Base-by-base conservation (phyloP, 108 stramenopile genomes). In the Cylindrotheca closterium region DNA sequence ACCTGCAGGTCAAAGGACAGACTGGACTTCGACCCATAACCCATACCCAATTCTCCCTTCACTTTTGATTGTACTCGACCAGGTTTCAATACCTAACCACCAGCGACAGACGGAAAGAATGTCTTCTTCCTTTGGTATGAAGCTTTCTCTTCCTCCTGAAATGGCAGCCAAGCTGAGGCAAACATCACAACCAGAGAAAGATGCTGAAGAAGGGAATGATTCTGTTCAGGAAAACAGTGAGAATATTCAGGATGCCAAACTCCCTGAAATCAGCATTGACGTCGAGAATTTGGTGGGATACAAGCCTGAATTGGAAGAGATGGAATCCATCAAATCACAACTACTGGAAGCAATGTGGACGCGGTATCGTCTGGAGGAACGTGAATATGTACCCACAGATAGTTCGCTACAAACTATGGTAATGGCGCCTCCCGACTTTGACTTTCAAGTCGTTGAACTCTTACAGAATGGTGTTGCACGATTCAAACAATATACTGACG, bases 271-370 rank as follows among this genome's bases (percentile, higher is more conserved):
- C 7, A 24, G 42, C 21, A 73, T 79, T 42, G 50, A 68, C 47
- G 23, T 68, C 51, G 67, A 73, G 42, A 32, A 57, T 22, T 31
- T 79, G 26, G 51, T 73, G 2, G 78, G 78, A 17, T 79, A 73
- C 30, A 18, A 15, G 23, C 78, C 78, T n/a, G n/a, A 30, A 1
- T 15, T 32, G 0, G 60, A 68, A 7, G 71, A 68, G 45, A 28
- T 63, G 5, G 65, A 58, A 34, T 25, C 61, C 1, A 62, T 77
- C 18, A 26, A 55, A 31, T 31, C 22, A 1, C 67, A 68, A 30
- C 46, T 79, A 25, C 12, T 58, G 30, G 28, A 45, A 29, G 77
- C 77, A 46, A 67, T 78, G 60, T 78, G 77, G 77, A 55, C 45
- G 25, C 58, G 58, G 0, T 72, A 72, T 57, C 62, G 33, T 0